A percentile compares a stretch with the other conserved stretches of the same genome.
Conservation (phyloP, 1,284 basidiomycete genomes). For the Irpex rosettiformis region DNA sequence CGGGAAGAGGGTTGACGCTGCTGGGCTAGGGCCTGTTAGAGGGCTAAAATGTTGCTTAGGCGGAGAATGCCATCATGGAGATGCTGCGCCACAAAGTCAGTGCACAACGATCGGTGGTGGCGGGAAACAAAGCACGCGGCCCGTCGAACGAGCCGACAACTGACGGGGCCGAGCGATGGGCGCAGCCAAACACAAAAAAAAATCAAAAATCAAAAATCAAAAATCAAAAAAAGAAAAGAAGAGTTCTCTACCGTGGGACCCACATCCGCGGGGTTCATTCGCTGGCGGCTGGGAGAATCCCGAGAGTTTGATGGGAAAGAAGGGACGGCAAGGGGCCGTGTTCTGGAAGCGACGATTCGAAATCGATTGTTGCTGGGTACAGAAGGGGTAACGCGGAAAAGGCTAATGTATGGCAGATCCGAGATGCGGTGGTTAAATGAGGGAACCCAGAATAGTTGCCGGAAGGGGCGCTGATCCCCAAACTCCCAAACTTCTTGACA, state of each 20-base stretch:
- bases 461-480: conserved; percentile 16
- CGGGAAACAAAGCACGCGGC: not conserved
- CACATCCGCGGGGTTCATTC: not conserved
- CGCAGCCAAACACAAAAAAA: not conserved
- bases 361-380: not conserved
- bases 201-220: not conserved
- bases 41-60: too few species aligned
- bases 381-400: conserved; percentile 9
- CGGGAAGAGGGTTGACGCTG: not conserved
- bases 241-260: not conserved
- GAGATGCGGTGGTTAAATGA: conserved; percentile 10
- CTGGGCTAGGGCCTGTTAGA: not conserved
- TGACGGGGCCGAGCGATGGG: not conserved
- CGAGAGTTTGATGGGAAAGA: not conserved
- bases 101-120: not conserved
- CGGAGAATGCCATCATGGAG: too few species aligned
- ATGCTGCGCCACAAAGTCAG: too few species aligned
- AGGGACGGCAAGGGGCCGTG: not conserved
- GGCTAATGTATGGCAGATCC: conserved; percentile 13
- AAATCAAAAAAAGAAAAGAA: not conserved
- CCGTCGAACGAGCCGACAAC: not conserved
- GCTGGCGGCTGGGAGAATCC: not conserved
- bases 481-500: conserved; percentile 5
- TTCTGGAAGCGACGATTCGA: not conserved
- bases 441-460: conserved; percentile 14